Conservation (phyloP, 768 basidiomycete genomes). For the Amanita jacksonii region DNA sequence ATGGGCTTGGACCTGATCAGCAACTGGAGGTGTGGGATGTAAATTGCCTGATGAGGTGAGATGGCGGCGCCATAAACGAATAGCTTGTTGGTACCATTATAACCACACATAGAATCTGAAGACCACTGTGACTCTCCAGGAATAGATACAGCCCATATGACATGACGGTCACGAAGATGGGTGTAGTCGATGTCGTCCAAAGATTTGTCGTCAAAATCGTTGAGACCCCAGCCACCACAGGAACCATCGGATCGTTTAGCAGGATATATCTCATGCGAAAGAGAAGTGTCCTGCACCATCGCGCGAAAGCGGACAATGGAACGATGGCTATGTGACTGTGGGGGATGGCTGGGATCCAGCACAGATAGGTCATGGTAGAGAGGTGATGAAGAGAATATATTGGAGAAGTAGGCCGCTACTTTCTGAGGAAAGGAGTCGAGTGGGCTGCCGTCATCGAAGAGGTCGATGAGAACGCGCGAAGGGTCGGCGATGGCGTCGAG, state of each 20-base stretch:
- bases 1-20: conserved; percentile 28
- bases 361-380: conserved; percentile 41
- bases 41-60: conserved; percentile 7
- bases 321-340: conserved; percentile 38
- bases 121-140: conserved; percentile 63
- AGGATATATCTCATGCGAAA: conserved; percentile 65
- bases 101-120: conserved; percentile 14
- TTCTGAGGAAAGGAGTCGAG: conserved; percentile 6
- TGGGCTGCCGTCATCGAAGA: conserved; percentile 6
- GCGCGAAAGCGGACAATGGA: conserved; percentile 62
- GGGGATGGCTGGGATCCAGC: conserved; percentile 38
- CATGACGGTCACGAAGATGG: conserved; percentile 49
- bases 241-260: conserved; percentile 29
- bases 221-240: conserved; percentile 73
- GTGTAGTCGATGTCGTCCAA: conserved; percentile 30
- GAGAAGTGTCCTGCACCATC: conserved; percentile 79
- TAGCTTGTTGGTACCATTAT: neutral
- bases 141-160: conserved; percentile 67
- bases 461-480: neutral
- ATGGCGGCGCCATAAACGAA: conserved; percentile 11
- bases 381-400: conserved; percentile 1
- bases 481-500: conserved; percentile 7
- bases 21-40: neutral
- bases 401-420: neutral
- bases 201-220: conserved; percentile 21